Percentiles rank a stretch among this genome's conserved stretches.
phyloP scores from a whole-genome alignment of 305 asterid genomes.

The Coffea humblotiana region DNA sequence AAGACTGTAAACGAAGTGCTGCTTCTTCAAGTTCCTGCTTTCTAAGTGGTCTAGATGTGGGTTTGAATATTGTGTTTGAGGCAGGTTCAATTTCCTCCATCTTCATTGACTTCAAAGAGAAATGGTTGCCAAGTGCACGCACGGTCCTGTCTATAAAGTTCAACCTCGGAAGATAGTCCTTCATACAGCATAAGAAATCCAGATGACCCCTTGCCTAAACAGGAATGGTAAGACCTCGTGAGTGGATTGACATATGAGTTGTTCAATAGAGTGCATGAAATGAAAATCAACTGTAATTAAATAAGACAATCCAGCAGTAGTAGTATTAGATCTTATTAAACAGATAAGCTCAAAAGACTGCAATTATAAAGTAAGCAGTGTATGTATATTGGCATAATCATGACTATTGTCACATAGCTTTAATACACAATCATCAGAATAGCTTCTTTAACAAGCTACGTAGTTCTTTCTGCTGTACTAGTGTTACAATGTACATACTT shows the following conservation, averaged over 20 bases:
- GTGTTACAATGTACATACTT: background rate
- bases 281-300: background rate
- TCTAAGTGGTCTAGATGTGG: slow-evolving; percentile 54
- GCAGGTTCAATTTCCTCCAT: slow-evolving; percentile 31
- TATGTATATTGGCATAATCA: background rate
- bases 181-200: slow-evolving; percentile 85
- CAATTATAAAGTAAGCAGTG: background rate
- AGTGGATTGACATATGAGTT: background rate
- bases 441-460: background rate
- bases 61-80: slow-evolving; percentile 38
- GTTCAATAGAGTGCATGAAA: background rate
- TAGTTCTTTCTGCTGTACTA: background rate
- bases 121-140: slow-evolving; percentile 49
- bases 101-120: slow-evolving; percentile 36
- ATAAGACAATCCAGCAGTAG: background rate
- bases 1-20: slow-evolving; percentile 14
- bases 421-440: background rate
- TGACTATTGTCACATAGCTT: background rate
- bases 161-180: slow-evolving; percentile 59
- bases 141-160: slow-evolving; percentile 56
- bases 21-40: slow-evolving; percentile 55
- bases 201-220: slow-evolving; percentile 70
- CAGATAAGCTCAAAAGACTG: background rate
- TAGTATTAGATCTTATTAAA: background rate
- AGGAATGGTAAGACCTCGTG: background rate